These are phyloP conservation scores for Astragalus glycyphyllos DNA, from an alignment of 306 rosid genomes.

Conservation along the genomic window DNA sequence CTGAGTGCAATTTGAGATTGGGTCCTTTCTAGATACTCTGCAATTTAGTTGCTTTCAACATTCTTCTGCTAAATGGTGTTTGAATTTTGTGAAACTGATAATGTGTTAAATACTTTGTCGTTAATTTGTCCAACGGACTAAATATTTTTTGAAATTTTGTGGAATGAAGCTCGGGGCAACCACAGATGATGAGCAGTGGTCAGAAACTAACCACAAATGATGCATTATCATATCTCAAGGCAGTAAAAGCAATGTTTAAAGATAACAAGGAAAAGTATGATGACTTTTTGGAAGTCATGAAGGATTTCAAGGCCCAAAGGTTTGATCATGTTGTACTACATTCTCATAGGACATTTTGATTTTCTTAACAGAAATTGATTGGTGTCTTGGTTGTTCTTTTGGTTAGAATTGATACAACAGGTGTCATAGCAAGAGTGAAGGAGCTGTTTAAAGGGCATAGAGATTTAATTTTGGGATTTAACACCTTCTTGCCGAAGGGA, in stretches of 20 bases:
- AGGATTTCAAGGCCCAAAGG: constrained; percentile 79
- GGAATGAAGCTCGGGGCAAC: constrained; percentile 69
- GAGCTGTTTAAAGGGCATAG: constrained; percentile 73
- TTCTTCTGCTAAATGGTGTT: constrained; percentile 3
- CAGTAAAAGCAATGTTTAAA: constrained; percentile 70
- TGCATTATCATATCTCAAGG: constrained; percentile 66
- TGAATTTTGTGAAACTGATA: constrained; percentile 16
- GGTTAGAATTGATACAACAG: constrained; percentile 69
- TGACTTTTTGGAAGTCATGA: constrained; percentile 71
- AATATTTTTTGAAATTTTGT: constrained; percentile 29
- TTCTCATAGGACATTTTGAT: background rate
- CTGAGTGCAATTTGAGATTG: constrained; percentile 1
- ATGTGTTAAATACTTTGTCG: constrained; percentile 36
- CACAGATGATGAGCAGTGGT: constrained; percentile 64
- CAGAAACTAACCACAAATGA: constrained; percentile 60
- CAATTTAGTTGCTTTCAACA: background rate
- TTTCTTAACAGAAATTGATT: constrained; percentile 10
- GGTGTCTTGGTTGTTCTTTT: constrained; percentile 32
- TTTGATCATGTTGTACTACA: constrained; percentile 36
- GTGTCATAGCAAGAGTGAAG: constrained; percentile 67
- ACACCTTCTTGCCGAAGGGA: constrained; percentile 77
- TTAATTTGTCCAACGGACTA: constrained; percentile 20
- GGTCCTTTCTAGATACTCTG: background rate
- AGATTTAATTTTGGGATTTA: constrained; percentile 72
- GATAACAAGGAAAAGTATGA: constrained; percentile 69